phyloP scores from a whole-genome alignment of 164 flowering plant species.

The Cinnamomum micranthum region DNA sequence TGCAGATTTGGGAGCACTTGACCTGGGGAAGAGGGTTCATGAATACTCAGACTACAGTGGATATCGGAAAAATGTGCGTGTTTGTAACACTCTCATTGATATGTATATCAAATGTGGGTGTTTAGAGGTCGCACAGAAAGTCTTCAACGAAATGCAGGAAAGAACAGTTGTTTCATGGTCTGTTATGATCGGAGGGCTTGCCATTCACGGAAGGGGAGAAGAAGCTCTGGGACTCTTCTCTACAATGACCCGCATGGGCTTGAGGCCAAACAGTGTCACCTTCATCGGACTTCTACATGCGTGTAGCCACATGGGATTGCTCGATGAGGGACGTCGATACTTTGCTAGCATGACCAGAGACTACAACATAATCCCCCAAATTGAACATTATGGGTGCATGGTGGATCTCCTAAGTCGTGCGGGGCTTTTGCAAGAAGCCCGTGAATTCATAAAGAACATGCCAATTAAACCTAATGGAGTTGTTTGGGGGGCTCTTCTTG shows the following conservation, averaged over 20 bases:
- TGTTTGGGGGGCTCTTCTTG: conserved; percentile 67
- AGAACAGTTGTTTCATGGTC: conserved; percentile 77
- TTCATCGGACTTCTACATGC: conserved; percentile 58
- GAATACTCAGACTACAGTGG: conserved; percentile 41
- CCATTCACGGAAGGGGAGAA: conserved; percentile 51
- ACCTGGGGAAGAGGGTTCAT: conserved; percentile 59
- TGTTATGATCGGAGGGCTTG: conserved; percentile 70
- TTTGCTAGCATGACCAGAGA: conserved; percentile 51
- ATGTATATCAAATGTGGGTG: conserved; percentile 80
- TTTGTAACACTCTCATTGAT: conserved; percentile 64
- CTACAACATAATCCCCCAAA: conserved; percentile 37
- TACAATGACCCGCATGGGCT: conserved; percentile 34
- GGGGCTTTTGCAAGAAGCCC: conserved; percentile 57
- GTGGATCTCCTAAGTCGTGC: conserved; percentile 64
- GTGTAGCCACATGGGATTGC: conserved; percentile 61
- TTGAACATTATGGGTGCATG: conserved; percentile 69
- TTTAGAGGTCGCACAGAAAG: conserved; percentile 44
- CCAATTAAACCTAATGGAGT: conserved; percentile 51
- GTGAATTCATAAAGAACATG: conserved; percentile 50
- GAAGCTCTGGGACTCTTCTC: conserved; percentile 40
- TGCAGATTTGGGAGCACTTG: conserved; percentile 61
- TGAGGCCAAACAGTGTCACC: conserved; percentile 55
- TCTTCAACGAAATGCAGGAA: conserved; percentile 50
- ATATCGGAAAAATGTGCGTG: conserved; percentile 37
- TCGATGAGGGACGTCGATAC: conserved; percentile 40